Evolutionary conservation across 208 protist genomes (phyloP), one percentile per base, ranked within the genome.

Genomic region (Tritrichomonas musculus): DNA sequence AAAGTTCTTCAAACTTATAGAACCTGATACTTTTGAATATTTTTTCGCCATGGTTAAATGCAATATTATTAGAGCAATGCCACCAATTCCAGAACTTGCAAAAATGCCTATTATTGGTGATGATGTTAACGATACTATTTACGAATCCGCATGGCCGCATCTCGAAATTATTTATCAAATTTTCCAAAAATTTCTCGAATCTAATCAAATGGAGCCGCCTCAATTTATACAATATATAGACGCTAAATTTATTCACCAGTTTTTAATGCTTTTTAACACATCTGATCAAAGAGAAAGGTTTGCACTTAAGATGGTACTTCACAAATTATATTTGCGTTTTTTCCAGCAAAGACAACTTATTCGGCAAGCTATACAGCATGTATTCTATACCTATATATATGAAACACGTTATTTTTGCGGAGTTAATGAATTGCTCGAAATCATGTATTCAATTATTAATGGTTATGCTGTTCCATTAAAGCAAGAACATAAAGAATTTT

Each of bases 371-470:
- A 92, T 92, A 30, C 36, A 66, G 44, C 36, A 92, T 50, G 39
- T 92, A 11, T 92, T 92, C 22, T 69, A 53, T 27, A 72, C 55
- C 25, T 64, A 72, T 47, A 92, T 92, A 20, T 92, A 92, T 66
- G 88, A 92, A 92, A 73, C 36, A n/a, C 22, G 41, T 49, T 72
- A 69, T 33, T 69, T 72, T 41, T 72, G 33, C 33, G 88, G 88
- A 13, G 72, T 92, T 25, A 69, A 14, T 39, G 88, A 92, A 92
- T 92, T 92, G 33, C 33, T 92, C 1, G 88, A 92, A 69, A 92
- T 92, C 30, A 72, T 92, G 88, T n/a, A 47, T n/a, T 72, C 55
- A 9, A 92, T 92, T 27, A 92, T 92, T 55, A 92, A 92, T 25
- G 88, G 88, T 50, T 92, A 72, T 64, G 88, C 88, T 13, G 39